phyloP scores from a whole-genome alignment of 148 eudicot genomes.

The Drosera capensis region DNA sequence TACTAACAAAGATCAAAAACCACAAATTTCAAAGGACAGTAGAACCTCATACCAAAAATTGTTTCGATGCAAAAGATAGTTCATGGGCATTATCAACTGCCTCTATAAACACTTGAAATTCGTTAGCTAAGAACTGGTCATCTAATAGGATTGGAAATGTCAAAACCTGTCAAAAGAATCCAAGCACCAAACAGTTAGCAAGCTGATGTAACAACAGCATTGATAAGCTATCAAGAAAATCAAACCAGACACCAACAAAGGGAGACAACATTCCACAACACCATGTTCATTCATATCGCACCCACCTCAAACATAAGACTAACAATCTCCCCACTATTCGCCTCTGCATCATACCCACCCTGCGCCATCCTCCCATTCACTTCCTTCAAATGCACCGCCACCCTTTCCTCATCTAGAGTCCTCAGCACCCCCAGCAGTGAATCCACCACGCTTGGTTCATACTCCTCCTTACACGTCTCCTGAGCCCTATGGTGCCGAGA shows the following conservation, averaged over 20 bases:
- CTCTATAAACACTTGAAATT: slow-evolving; percentile 75
- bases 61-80: slow-evolving; percentile 64
- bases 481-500: slow-evolving; percentile 88
- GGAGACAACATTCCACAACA: not conserved
- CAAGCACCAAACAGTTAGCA: slow-evolving; percentile 1
- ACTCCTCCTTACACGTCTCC: slow-evolving; percentile 57
- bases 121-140: slow-evolving; percentile 50
- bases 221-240: not conserved
- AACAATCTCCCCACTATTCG: slow-evolving; percentile 50
- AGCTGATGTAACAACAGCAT: not conserved
- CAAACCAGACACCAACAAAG: not conserved
- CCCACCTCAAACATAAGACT: slow-evolving; percentile 92
- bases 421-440: slow-evolving; percentile 65
- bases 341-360: slow-evolving; percentile 47
- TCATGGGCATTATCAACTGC: slow-evolving; percentile 81
- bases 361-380: slow-evolving; percentile 40
- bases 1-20: slow-evolving; percentile 1
- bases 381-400: slow-evolving; percentile 56
- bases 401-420: slow-evolving; percentile 79
- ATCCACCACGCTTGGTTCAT: slow-evolving; percentile 57
- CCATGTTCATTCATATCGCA: not conserved
- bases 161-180: slow-evolving; percentile 40
- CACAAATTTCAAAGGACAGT: not conserved
- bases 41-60: slow-evolving; percentile 57
- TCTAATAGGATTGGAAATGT: slow-evolving; percentile 75